Conservation (phyloP, 2,329 filamentous ascomycete species). For the Trichoderma sp. region DNA sequence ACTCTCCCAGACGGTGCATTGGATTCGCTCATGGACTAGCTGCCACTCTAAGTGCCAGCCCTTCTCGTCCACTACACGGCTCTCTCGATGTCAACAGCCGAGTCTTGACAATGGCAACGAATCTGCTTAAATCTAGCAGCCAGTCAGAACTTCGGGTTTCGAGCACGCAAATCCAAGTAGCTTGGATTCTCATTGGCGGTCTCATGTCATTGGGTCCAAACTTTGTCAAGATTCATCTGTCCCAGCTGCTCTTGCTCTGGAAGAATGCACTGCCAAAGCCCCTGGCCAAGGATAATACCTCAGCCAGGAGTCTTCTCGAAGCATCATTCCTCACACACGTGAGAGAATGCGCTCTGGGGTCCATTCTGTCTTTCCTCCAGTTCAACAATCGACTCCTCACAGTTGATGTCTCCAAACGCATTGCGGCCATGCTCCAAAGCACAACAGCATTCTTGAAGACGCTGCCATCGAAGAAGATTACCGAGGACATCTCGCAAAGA, state of each 20-base stretch:
- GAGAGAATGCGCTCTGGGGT: conserved; percentile 87
- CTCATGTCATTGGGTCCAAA: conserved; percentile 95
- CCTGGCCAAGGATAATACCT: conserved; percentile 85
- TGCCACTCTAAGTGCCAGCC: conserved; percentile 85
- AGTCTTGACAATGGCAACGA: conserved; percentile 86
- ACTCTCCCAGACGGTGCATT: conserved; percentile 78
- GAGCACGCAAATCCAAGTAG: conserved; percentile 93
- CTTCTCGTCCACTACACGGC: conserved; percentile 83
- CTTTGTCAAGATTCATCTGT: conserved; percentile 97
- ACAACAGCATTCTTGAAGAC: conserved; percentile 87
- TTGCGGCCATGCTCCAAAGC: conserved; percentile 92
- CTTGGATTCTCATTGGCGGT: conserved; percentile 95
- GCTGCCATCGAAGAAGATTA: conserved; percentile 77
- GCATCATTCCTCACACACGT: conserved; percentile 93
- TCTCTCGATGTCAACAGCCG: conserved; percentile 94
- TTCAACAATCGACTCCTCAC: conserved; percentile 92
- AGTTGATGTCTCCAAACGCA: conserved; percentile 87
- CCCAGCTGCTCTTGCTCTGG: conserved; percentile 90
- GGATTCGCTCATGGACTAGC: conserved; percentile 91
- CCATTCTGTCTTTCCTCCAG: conserved; percentile 86
- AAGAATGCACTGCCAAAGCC: conserved; percentile 96
- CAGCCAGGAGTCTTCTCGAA: conserved; percentile 79
- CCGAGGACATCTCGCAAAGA: conserved; percentile 81
- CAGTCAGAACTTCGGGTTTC: conserved; percentile 88
- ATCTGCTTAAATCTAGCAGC: conserved; percentile 86